Evolutionary conservation across 2,329 filamentous ascomycete species (phyloP).

Genomic region (Exserohilum rostratum): DNA sequence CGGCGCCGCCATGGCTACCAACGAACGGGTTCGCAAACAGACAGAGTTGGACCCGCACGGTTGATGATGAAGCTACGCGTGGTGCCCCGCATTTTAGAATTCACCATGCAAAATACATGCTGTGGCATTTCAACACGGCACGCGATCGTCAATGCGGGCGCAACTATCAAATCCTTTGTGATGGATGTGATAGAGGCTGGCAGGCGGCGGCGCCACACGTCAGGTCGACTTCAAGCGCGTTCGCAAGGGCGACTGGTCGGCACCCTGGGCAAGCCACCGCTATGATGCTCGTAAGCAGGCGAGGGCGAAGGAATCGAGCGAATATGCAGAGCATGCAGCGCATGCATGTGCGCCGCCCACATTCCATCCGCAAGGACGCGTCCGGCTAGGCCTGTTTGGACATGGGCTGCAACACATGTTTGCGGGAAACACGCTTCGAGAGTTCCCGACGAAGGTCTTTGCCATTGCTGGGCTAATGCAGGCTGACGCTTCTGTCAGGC

Average conservation of each 20-base stretch:
- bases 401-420: conserved; percentile 17
- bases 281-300: conserved; percentile 8
- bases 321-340: conserved; percentile 1
- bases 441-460: conserved; percentile 30
- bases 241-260: neutral
- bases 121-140: conserved; percentile 9
- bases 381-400: conserved; percentile 9
- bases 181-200: conserved; percentile 6
- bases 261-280: conserved; percentile 13
- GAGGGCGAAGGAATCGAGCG: conserved; percentile 5
- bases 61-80: conserved; percentile 24
- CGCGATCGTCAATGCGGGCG: conserved; percentile 20
- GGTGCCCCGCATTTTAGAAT: conserved; percentile 41
- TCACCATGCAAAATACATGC: conserved; percentile 17
- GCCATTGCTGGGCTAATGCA: conserved; percentile 13
- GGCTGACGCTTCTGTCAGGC: conserved; percentile 17
- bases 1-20: conserved; percentile 29
- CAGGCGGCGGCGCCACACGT: conserved; percentile 7
- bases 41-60: conserved; percentile 19
- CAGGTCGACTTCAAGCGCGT: conserved; percentile 1
- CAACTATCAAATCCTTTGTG: neutral
- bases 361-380: conserved; percentile 12
- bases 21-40: conserved; percentile 29
- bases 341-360: conserved; percentile 17
- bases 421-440: conserved; percentile 32